Evolutionary conservation across 2,329 filamentous ascomycete genomes (phyloP).

Genomic region (Biscogniauxia mediterranea): DNA sequence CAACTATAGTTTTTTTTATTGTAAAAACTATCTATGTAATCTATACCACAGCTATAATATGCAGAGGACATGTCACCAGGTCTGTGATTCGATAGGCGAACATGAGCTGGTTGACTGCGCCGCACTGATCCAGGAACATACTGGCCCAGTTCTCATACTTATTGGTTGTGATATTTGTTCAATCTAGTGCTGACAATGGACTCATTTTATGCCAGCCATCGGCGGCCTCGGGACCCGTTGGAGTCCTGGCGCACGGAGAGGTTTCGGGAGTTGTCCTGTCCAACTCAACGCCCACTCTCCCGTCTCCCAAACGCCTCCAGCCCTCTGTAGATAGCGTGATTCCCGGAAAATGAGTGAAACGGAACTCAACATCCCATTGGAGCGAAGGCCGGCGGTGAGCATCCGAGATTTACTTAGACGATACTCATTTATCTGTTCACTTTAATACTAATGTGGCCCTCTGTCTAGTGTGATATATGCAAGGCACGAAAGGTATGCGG

Average conservation of each 20-base stretch:
- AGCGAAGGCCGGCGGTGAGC: constrained; percentile 27
- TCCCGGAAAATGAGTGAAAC: constrained; percentile 21
- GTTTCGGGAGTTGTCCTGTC: background rate
- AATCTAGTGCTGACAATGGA: background rate
- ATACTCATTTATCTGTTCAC: background rate
- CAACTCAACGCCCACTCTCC: constrained; percentile 3
- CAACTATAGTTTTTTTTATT: background rate
- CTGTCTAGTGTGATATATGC: constrained; percentile 27
- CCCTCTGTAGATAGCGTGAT: background rate
- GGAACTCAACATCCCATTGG: constrained; percentile 16
- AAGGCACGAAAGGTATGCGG: constrained; percentile 27
- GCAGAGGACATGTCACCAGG: background rate
- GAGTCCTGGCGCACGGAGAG: background rate
- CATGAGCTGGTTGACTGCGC: background rate
- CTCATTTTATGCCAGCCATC: constrained; percentile 3
- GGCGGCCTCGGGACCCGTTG: constrained; percentile 22
- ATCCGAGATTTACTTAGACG: constrained; percentile 1
- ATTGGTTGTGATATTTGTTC: background rate
- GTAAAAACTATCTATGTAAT: background rate
- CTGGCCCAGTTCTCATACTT: background rate
- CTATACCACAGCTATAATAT: constrained; percentile 1
- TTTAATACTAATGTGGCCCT: constrained; percentile 4
- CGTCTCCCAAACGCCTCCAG: background rate
- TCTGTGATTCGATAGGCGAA: background rate
- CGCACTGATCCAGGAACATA: background rate